Conservation (phyloP, 306 rosid genomes). For the Malus sieversii region DNA sequence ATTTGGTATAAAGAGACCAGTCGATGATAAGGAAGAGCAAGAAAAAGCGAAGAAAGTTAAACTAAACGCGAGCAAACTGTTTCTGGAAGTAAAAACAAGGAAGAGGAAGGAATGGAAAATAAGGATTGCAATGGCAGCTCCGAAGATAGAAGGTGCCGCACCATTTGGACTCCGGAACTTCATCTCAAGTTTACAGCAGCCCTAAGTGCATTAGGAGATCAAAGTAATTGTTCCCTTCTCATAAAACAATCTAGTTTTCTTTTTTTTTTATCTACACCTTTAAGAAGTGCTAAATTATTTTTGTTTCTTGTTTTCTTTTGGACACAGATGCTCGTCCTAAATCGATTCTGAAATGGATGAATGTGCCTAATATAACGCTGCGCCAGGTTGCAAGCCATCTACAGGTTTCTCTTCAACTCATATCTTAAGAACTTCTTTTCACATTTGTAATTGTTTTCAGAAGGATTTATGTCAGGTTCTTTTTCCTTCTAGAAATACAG, state of each 20-base stretch:
- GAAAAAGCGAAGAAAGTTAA: constrained; percentile 6
- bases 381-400: constrained; percentile 53
- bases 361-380: constrained; percentile 27
- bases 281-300: not conserved
- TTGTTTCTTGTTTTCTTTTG: not conserved
- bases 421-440: not conserved
- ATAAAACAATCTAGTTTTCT: not conserved
- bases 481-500: constrained; percentile 24
- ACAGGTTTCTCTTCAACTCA: constrained; percentile 36
- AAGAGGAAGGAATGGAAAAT: not conserved
- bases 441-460: not conserved
- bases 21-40: not conserved
- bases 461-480: not conserved
- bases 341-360: constrained; percentile 26
- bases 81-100: not conserved
- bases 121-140: not conserved
- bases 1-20: not conserved
- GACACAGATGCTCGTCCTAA: constrained; percentile 41
- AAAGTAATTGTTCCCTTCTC: constrained; percentile 22
- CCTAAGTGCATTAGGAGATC: constrained; percentile 26
- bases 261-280: not conserved
- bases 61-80: not conserved
- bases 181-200: constrained; percentile 37
- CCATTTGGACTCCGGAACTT: constrained; percentile 32
- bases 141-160: constrained; percentile 1